A percentile compares a stretch with the other conserved stretches of the same genome.
Evolutionary conservation across 1,284 basidiomycete genomes (phyloP).

Genomic region (Agaricales sp.): DNA sequence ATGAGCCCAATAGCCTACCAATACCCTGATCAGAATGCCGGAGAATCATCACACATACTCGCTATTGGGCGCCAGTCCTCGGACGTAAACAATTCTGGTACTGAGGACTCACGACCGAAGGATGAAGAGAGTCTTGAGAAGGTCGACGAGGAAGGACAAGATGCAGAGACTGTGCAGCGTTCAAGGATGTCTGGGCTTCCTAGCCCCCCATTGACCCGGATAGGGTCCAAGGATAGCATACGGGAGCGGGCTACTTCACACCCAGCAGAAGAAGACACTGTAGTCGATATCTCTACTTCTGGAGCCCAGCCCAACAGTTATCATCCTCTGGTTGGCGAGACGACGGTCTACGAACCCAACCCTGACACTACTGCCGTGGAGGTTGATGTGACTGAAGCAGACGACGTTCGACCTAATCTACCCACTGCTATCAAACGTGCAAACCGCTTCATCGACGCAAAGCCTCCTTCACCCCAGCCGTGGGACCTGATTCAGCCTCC

Average conservation of each 20-base stretch:
- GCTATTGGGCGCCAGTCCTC: background rate
- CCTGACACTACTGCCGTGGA: background rate
- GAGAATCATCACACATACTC: background rate
- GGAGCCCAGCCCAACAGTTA: background rate
- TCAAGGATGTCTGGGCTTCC: background rate
- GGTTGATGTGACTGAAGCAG: background rate
- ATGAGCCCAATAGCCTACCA: background rate
- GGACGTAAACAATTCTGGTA: too few relatives aligned
- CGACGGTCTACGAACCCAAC: background rate
- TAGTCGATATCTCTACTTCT: background rate
- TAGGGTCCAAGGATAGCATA: background rate
- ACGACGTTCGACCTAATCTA: background rate
- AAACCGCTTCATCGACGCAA: constrained; percentile 9
- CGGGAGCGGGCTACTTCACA: background rate
- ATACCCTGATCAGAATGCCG: background rate
- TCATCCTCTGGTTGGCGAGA: background rate
- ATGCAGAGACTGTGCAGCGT: background rate
- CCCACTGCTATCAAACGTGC: too few relatives aligned
- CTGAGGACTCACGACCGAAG: too few relatives aligned
- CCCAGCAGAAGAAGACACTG: background rate
- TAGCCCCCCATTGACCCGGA: background rate
- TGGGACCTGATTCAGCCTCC: constrained; percentile 52
- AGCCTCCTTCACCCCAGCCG: constrained; percentile 39
- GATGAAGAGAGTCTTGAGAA: background rate
- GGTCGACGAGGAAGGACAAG: background rate